Evolutionary conservation across 768 basidiomycete species (phyloP).

Genomic region (Mycena pura): DNA sequence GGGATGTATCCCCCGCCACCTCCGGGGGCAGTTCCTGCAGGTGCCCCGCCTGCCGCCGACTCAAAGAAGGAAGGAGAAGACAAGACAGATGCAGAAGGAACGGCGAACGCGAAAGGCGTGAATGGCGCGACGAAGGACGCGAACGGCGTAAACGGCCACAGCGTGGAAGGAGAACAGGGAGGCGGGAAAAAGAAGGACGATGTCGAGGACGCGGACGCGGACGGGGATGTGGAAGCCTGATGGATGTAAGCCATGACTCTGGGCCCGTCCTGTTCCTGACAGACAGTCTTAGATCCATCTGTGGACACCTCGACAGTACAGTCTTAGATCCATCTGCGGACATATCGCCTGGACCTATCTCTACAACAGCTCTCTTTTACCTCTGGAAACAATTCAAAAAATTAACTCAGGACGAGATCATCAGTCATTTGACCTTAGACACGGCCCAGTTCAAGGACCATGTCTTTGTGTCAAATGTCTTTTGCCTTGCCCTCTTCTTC

Average conservation of each 20-base stretch:
- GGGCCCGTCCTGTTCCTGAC: too few species aligned
- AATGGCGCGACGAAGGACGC: not conserved
- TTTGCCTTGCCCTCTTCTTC: not conserved
- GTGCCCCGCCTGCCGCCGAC: not conserved
- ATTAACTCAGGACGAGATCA: not conserved
- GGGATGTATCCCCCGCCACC: slow-evolving; percentile 17
- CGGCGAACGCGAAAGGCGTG: too few species aligned
- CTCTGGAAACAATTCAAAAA: not conserved
- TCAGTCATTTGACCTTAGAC: slow-evolving; percentile 21
- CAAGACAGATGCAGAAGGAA: not conserved
- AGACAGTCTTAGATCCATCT: too few species aligned
- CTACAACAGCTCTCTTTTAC: not conserved
- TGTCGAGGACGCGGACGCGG: slow-evolving; percentile 5
- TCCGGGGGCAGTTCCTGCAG: not conserved
- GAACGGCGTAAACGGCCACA: not conserved
- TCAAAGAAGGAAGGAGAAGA: not conserved
- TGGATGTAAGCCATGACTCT: not conserved
- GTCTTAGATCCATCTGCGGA: not conserved
- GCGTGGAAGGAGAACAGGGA: not conserved
- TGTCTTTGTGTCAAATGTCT: slow-evolving; percentile 11
- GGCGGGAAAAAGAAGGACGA: not conserved
- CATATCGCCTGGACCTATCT: too few species aligned
- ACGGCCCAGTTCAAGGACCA: slow-evolving; percentile 1
- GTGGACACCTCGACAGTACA: too few species aligned
- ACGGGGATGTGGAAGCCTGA: slow-evolving; percentile 11